These are phyloP conservation scores for Aspergillus homomorphus DNA, from an alignment of 495 filamentous ascomycete genomes.

Conservation along the genomic window DNA sequence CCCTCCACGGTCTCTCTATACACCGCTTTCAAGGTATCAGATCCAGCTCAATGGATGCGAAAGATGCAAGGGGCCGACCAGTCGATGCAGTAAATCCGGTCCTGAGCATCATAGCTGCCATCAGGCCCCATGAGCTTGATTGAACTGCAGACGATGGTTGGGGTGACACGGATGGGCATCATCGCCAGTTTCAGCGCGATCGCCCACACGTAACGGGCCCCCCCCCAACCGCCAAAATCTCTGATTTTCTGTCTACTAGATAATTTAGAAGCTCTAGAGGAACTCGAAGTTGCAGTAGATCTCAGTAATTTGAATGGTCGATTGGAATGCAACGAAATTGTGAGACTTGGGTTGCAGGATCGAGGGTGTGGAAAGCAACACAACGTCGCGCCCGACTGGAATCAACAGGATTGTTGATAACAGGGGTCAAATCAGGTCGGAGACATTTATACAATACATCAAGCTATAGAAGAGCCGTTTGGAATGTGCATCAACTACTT, in stretches of 20 bases:
- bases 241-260: not conserved
- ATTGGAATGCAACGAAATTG: not conserved
- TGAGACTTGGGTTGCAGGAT: not conserved
- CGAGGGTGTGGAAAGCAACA: not conserved
- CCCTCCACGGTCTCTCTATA: not conserved
- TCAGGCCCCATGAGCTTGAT: conserved; percentile 26
- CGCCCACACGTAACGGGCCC: not conserved
- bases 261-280: not conserved
- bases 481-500: not conserved
- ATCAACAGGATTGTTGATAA: not conserved
- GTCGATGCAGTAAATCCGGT: not conserved
- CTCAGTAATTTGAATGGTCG: not conserved
- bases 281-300: not conserved
- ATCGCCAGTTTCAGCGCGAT: not conserved
- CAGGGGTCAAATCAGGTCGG: too few species aligned
- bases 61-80: conserved; percentile 19
- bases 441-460: too few species aligned
- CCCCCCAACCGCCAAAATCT: not conserved
- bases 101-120: conserved; percentile 17
- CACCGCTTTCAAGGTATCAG: not conserved
- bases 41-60: not conserved
- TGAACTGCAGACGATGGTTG: conserved; percentile 18
- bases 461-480: not conserved
- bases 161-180: conserved; percentile 1
- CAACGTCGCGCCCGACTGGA: not conserved